Evolutionary conservation across 345 rosid genomes (phyloP), one percentile per base, ranked within the genome.

Genomic region (Capsella bursapastoris): DNA sequence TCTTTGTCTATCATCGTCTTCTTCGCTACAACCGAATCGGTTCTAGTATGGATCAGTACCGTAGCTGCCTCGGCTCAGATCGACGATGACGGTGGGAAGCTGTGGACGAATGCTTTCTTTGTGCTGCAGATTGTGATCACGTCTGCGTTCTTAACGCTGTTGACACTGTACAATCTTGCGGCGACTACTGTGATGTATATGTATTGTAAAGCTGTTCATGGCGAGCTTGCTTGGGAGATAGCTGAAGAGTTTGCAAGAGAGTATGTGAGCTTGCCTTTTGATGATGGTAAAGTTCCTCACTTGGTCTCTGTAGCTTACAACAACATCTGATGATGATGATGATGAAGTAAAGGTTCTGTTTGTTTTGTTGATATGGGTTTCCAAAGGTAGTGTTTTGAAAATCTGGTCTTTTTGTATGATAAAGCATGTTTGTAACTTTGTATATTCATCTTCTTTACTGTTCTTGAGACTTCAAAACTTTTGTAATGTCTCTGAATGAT

Each of bases 251-350:
- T 89, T 75, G 78, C 78, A 0, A 72, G 83, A 45, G 89, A 86
- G 44, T 89, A 88, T 47, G 85, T 86, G 3, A 85, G 93, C 40
- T 83, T 91, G 82, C 98, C 97, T 57, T 87, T 88, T 68, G 90
- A 86, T 51, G 87, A 86, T 16, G 85, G 78, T 27, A 91, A 94
- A 82, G 90, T 78, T 49, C 92, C 94, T 76, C 87, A 81, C 82
- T 78, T 87, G 68, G 85, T 88, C 55, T 87, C 80, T 68, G 75
- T 79, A 28, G 55, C 79, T 68, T 72, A 82, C 56, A 66, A 66
- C 67, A 55, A 62, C 18, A 12, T 22, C 32, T 70, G 44, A 76
- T 61, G 37, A 18, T 32, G 68, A 50, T 14, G 51, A 29, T 3
- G 41, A 29, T 3, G 43, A 41, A 55, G 15, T 4, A 9, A 45